Conservation (phyloP, 2,329 filamentous ascomycete genomes). For the Amauroascus verrucosus region DNA sequence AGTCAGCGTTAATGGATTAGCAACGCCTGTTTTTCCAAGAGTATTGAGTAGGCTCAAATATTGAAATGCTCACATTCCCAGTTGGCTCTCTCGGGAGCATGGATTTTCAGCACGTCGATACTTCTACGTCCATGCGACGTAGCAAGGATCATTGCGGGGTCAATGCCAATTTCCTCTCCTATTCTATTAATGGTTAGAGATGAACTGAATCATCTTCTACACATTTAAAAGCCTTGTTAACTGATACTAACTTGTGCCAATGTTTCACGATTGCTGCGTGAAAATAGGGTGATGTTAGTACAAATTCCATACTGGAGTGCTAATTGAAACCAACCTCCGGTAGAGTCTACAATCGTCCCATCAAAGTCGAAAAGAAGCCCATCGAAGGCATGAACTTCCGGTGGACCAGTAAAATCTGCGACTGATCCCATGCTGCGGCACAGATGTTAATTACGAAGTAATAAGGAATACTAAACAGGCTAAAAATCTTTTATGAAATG, state of each 20-base stretch:
- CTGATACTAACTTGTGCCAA: conserved; percentile 47
- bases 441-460: neutral
- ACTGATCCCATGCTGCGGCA: conserved; percentile 14
- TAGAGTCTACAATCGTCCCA: conserved; percentile 41
- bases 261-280: conserved; percentile 52
- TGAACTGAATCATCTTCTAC: neutral
- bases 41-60: neutral
- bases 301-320: neutral
- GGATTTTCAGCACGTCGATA: conserved; percentile 71
- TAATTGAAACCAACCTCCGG: conserved; percentile 29
- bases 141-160: conserved; percentile 72
- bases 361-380: conserved; percentile 41
- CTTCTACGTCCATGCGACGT: conserved; percentile 84
- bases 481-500: neutral
- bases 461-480: neutral
- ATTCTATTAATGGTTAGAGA: conserved; percentile 24
- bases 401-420: conserved; percentile 32
- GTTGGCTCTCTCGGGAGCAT: conserved; percentile 76
- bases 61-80: conserved; percentile 68
- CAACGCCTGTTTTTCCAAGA: conserved; percentile 1
- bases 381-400: conserved; percentile 32
- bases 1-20: neutral
- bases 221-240: neutral
- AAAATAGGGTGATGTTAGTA: conserved; percentile 24
- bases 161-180: conserved; percentile 71